Conservation (phyloP, 1,139 yeast genomes). For the Hansenula sp. region DNA sequence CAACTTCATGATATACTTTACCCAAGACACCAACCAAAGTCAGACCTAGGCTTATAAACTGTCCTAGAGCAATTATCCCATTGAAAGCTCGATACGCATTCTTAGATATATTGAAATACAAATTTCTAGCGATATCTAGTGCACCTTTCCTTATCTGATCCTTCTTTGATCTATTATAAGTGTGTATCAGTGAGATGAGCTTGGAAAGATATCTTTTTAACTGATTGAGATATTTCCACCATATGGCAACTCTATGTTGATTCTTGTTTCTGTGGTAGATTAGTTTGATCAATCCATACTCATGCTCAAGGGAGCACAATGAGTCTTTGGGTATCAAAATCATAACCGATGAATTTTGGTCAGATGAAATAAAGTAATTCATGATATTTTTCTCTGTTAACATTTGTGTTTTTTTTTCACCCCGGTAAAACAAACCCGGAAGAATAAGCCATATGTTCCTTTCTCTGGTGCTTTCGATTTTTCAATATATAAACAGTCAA, state of each 20-base stretch:
- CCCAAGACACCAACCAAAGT: conserved; percentile 59
- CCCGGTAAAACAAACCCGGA: too few species aligned
- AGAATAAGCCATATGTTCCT: too few species aligned
- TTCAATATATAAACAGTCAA: too few species aligned
- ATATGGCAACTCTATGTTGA: conserved; percentile 68
- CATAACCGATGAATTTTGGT: background rate
- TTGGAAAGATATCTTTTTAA: conserved; percentile 54
- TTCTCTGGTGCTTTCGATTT: background rate
- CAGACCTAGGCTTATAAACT: conserved; percentile 72
- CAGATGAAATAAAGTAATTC: background rate
- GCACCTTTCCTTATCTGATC: conserved; percentile 16
- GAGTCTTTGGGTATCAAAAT: conserved; percentile 7
- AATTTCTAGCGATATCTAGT: conserved; percentile 28
- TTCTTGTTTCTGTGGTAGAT: conserved; percentile 69
- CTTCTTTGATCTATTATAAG: conserved; percentile 4
- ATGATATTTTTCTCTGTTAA: background rate
- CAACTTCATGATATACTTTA: conserved; percentile 32
- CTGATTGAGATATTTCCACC: conserved; percentile 76
- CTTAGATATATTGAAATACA: conserved; percentile 40
- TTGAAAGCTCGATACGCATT: conserved; percentile 60
- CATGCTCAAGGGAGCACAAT: conserved; percentile 32
- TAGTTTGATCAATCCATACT: conserved; percentile 55
- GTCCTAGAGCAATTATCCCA: conserved; percentile 70
- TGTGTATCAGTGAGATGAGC: conserved; percentile 27
- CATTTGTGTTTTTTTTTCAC: background rate